Base-by-base conservation (phyloP, 441 rosid genomes). In the Syzygium syzygioides region DNA sequence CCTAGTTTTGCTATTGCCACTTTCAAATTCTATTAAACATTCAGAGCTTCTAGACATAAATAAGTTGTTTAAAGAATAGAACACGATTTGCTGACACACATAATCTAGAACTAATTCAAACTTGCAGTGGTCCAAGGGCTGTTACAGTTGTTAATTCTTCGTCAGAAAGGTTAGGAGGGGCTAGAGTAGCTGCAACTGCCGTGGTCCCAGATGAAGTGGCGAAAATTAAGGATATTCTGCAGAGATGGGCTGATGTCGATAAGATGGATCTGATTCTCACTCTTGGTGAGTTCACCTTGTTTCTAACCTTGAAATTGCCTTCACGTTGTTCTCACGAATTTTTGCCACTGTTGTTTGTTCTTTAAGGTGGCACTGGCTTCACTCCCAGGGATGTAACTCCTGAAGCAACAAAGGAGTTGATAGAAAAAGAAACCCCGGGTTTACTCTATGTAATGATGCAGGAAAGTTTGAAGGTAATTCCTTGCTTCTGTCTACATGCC, bases 331-430 rank as follows among this genome's bases (percentile, higher is more conserved):
- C 14, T 37, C 86, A 55, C 48, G 30, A 79, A 62, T 71, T 50
- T 90, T 86, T 88, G 64, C 90, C 87, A 26, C 83, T 86, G 83
- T 57, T 60, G 12, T 20, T 88, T 90, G 57, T 89, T 89, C 86
- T 30, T 68, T 30, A 86, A 98, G 98, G 99, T 86, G 99, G 99
- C 89, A 98, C 98, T 87, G 99, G 99, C 91, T 98, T 93, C 92
- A 95, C 95, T 30, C 98, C 99, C 5, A 96, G 99, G 93, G 99
- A 96, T 91, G 98, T 98, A 92, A 96, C 99, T 88, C 99, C 99
- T 88, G 99, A 98, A 94, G 99, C 99, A 92, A 96, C 99, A 28
- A 97, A 97, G 91, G 91, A 93, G 91, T 86, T 96, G 93, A 96
- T 97, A 89, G 92, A 96, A 94, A 96, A 92, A 92, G 98, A 96